phyloP scores from a whole-genome alignment of 441 rosid species.

The Melianthus villosus region DNA sequence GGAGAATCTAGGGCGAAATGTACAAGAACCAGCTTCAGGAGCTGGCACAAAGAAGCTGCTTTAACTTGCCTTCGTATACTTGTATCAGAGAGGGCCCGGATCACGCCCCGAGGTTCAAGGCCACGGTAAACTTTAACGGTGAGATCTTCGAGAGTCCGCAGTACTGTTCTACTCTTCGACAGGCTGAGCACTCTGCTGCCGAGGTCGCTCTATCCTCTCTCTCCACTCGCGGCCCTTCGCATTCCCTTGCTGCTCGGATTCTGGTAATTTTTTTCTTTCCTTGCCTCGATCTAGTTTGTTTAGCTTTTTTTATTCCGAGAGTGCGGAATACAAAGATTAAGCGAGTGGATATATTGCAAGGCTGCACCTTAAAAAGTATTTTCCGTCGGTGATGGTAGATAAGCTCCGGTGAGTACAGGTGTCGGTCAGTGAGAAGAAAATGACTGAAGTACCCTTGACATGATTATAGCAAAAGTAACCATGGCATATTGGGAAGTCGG shows the following conservation, averaged over 20 bases:
- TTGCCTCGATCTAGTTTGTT: neutral
- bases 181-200: slow-evolving; percentile 98
- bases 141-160: slow-evolving; percentile 88
- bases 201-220: slow-evolving; percentile 86
- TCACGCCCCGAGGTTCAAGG: slow-evolving; percentile 95
- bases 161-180: slow-evolving; percentile 90
- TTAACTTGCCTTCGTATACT: slow-evolving; percentile 74
- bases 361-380: no score
- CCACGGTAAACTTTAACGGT: slow-evolving; percentile 85
- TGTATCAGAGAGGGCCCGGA: slow-evolving; percentile 93
- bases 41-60: slow-evolving; percentile 99
- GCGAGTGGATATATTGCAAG: no score
- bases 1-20: slow-evolving; percentile 25
- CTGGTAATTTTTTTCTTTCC: neutral
- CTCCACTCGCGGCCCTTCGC: slow-evolving; percentile 80
- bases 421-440: no score
- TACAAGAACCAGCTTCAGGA: slow-evolving; percentile 94
- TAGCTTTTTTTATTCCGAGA: no score
- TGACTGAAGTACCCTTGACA: no score
- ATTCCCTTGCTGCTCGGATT: slow-evolving; percentile 70
- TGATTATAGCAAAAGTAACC: no score
- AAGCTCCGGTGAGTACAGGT: no score
- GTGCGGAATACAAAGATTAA: no score
- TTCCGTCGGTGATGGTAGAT: no score
- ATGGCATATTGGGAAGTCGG: no score